Percentiles rank a stretch among this genome's conserved stretches.
Evolutionary conservation across 2,329 filamentous ascomycete genomes (phyloP).

Genomic region (Pseudodiploospora longispora): DNA sequence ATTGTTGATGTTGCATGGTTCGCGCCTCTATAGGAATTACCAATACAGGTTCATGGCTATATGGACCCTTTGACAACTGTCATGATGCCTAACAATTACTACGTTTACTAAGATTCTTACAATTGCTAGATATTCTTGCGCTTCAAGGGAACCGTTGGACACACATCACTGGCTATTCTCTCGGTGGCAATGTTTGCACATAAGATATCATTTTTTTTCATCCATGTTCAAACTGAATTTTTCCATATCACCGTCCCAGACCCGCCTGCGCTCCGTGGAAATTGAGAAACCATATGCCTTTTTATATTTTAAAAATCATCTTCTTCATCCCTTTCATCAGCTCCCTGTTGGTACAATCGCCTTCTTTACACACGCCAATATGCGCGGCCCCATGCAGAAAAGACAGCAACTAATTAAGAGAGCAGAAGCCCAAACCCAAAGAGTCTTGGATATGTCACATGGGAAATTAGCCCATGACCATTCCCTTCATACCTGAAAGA

Average conservation of each 20-base stretch:
- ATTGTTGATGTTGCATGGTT: too few relatives aligned
- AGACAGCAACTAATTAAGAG: conserved; percentile 5
- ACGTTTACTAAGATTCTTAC: too few relatives aligned
- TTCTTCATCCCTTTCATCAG: conserved; percentile 1
- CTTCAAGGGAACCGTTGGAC: too few relatives aligned
- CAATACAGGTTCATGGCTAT: too few relatives aligned
- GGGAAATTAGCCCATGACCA: conserved; percentile 56
- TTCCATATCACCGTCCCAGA: neutral
- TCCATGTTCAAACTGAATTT: conserved; percentile 1
- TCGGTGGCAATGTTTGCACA: too few relatives aligned
- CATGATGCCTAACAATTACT: too few relatives aligned
- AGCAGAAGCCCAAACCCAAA: neutral
- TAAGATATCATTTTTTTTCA: neutral
- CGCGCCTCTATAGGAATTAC: too few relatives aligned
- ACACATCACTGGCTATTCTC: too few relatives aligned
- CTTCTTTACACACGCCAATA: conserved; percentile 1
- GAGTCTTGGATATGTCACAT: neutral
- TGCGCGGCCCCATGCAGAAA: conserved; percentile 1
- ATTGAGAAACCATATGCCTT: conserved; percentile 3
- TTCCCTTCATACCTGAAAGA: conserved; percentile 70
- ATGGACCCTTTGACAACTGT: too few relatives aligned
- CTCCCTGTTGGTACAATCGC: conserved; percentile 12
- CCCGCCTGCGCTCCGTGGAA: neutral
- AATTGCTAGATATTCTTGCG: too few relatives aligned
- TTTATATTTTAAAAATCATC: conserved; percentile 8